These are phyloP conservation scores for Aeschynomene evenia DNA, from an alignment of 306 rosid species.

Conservation along the genomic window DNA sequence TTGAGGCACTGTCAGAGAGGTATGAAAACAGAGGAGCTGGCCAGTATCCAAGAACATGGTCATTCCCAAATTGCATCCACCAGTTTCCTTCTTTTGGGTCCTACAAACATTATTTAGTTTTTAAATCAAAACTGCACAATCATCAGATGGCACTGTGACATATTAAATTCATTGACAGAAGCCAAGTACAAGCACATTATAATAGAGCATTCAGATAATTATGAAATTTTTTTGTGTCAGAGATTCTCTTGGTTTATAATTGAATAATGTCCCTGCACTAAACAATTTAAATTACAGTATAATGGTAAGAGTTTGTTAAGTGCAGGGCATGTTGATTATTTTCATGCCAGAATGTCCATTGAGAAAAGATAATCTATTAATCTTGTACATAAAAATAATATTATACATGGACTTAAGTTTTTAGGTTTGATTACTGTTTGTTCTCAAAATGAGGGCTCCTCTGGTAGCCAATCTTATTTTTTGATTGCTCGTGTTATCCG, in stretches of 20 bases:
- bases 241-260: constrained; percentile 37
- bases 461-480: no score
- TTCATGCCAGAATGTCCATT: constrained; percentile 36
- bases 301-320: constrained; percentile 18
- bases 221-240: constrained; percentile 36
- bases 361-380: constrained; percentile 33
- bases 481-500: no score
- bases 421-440: no score
- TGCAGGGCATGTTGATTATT: constrained; percentile 23
- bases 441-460: no score
- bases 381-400: not conserved
- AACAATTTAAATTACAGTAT: constrained; percentile 5
- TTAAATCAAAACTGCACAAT: not conserved
- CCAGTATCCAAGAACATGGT: constrained; percentile 61
- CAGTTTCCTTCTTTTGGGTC: constrained; percentile 66
- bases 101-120: constrained; percentile 44
- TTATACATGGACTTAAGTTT: no score
- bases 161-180: constrained; percentile 32
- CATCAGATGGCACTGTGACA: constrained; percentile 26
- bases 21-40: constrained; percentile 53
- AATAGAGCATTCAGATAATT: not conserved
- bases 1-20: constrained; percentile 53
- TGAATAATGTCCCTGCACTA: constrained; percentile 21
- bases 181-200: not conserved
- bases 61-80: constrained; percentile 64